Evolutionary conservation across 1,284 basidiomycete species (phyloP).

Genomic region (Stereum hirsutum): DNA sequence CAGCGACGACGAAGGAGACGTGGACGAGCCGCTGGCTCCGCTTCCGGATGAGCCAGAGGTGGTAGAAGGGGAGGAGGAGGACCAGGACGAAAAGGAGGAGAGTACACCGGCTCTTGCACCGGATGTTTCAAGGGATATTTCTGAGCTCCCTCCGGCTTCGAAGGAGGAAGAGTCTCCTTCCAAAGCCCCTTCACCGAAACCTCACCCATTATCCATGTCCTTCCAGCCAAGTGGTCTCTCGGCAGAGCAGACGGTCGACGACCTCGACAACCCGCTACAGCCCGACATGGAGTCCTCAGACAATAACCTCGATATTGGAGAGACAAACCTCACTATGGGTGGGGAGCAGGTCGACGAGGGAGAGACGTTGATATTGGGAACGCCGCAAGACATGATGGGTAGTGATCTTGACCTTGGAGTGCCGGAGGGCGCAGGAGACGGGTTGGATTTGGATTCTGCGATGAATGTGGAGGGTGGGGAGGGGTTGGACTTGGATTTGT

Average conservation of each 20-base stretch:
- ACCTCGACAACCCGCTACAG: conserved; percentile 32
- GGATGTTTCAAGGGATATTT: conserved; percentile 22
- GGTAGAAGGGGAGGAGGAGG: conserved; percentile 52
- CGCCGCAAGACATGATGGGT: too few species aligned
- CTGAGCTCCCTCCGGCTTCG: conserved; percentile 21
- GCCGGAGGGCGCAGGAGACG: conserved; percentile 14
- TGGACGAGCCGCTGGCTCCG: conserved; percentile 66
- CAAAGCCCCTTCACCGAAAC: conserved; percentile 57
- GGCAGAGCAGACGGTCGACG: conserved; percentile 19
- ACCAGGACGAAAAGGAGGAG: conserved; percentile 54
- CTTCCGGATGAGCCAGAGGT: conserved; percentile 65
- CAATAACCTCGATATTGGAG: too few species aligned
- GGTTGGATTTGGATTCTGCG: conserved; percentile 8
- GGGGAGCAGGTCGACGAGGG: too few species aligned
- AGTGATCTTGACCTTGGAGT: too few species aligned
- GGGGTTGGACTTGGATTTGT: conserved; percentile 61
- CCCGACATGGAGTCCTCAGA: conserved; percentile 33
- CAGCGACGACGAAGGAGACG: conserved; percentile 70
- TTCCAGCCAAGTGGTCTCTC: conserved; percentile 27
- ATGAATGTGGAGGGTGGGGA: too few species aligned
- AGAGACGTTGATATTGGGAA: too few species aligned
- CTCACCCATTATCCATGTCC: conserved; percentile 36
- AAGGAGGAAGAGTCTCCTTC: conserved; percentile 36
- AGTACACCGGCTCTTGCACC: conserved; percentile 34
- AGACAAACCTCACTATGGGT: too few species aligned